phyloP scores from a whole-genome alignment of 2,329 filamentous ascomycete genomes.

The Alternaria solani region DNA sequence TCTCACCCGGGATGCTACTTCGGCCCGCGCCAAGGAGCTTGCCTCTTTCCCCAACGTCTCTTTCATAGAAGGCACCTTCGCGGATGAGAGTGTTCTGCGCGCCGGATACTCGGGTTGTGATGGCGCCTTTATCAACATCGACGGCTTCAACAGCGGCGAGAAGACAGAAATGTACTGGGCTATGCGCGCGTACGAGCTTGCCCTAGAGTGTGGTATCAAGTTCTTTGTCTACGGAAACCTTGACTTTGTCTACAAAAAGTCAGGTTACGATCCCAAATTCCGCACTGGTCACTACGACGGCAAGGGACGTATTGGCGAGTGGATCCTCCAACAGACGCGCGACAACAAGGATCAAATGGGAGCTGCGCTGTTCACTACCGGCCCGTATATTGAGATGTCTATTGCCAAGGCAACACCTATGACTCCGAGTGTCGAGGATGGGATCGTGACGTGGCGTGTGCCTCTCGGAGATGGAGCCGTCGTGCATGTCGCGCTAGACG shows the following conservation, averaged over 20 bases:
- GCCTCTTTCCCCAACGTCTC: background rate
- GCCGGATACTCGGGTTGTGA: background rate
- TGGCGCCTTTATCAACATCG: background rate
- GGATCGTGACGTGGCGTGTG: too few relatives aligned
- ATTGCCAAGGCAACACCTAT: constrained; percentile 18
- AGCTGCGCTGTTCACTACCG: constrained; percentile 39
- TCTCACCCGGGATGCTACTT: background rate
- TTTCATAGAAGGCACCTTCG: background rate
- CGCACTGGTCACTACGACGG: constrained; percentile 52
- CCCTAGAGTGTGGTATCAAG: constrained; percentile 28
- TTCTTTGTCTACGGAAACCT: too few relatives aligned
- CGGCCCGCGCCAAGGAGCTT: background rate
- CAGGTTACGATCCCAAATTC: too few relatives aligned
- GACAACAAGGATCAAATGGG: constrained; percentile 20
- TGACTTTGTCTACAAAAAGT: too few relatives aligned
- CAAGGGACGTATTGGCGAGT: constrained; percentile 47
- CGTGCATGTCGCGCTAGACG: too few relatives aligned
- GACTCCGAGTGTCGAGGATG: too few relatives aligned
- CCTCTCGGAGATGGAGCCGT: too few relatives aligned
- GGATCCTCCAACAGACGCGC: constrained; percentile 7
- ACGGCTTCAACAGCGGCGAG: constrained; percentile 30
- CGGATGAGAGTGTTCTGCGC: background rate
- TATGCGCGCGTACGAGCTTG: constrained; percentile 50
- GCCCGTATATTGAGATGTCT: constrained; percentile 43
- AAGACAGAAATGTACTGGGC: constrained; percentile 61